These are phyloP conservation scores for Novakomyces olei DNA, from an alignment of 805 yeast species.

Conservation along the genomic window DNA sequence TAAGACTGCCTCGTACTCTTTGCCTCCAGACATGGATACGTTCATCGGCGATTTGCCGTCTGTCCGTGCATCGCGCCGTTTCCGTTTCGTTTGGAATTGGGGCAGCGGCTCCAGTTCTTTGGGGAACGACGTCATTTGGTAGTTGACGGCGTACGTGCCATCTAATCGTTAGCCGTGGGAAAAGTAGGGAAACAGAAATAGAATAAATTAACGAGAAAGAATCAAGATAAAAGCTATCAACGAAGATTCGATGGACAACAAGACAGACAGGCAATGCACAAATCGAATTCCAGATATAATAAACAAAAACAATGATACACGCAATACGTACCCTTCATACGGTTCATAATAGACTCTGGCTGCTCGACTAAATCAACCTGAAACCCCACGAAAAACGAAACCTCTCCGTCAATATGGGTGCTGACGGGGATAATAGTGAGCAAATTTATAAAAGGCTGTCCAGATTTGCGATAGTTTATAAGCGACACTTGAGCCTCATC, in stretches of 20 bases:
- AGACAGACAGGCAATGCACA: no score
- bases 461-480: slow-evolving; percentile 6
- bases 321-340: slow-evolving; percentile 4
- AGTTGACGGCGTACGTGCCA: background rate
- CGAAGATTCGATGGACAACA: no score
- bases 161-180: no score
- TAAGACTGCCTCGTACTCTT: background rate
- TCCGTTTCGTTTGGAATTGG: background rate
- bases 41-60: background rate
- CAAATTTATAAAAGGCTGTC: slow-evolving; percentile 7
- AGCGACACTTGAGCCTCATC: slow-evolving; percentile 5
- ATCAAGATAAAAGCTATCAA: no score
- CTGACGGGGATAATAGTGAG: slow-evolving; percentile 6
- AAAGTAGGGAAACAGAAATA: no score
- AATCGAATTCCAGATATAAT: no score
- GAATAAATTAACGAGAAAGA: no score
- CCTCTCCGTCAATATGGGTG: slow-evolving; percentile 5
- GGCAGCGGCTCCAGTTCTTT: background rate
- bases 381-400: slow-evolving; percentile 6
- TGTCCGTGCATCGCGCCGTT: background rate
- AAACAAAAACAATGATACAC: no score
- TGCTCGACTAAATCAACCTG: slow-evolving; percentile 6
- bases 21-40: background rate
- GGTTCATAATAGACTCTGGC: slow-evolving; percentile 5
- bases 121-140: background rate